A percentile compares a stretch with the other conserved stretches of the same genome.
Evolutionary conservation across 441 rosid genomes (phyloP).

Genomic region (Erodium moschatum): DNA sequence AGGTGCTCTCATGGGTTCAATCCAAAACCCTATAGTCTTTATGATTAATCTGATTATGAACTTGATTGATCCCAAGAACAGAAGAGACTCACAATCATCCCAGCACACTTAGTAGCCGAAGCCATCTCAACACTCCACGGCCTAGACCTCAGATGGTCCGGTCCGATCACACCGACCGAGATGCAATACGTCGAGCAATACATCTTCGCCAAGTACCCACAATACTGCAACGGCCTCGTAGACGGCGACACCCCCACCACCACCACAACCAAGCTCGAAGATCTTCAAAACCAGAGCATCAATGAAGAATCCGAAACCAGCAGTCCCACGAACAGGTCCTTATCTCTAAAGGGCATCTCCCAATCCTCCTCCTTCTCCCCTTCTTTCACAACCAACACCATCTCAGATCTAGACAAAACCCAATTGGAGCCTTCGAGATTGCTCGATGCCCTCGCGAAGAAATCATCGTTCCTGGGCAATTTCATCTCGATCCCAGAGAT

Average conservation of each 20-base stretch:
- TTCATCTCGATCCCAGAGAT: slow-evolving; percentile 69
- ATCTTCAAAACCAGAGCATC: slow-evolving; percentile 12
- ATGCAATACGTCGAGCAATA: slow-evolving; percentile 65
- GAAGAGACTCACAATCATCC: slow-evolving; percentile 51
- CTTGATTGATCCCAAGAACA: slow-evolving; percentile 18
- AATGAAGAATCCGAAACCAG: slow-evolving; percentile 36
- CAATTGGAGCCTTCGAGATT: slow-evolving; percentile 54
- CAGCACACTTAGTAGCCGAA: slow-evolving; percentile 62
- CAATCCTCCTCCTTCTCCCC: background rate
- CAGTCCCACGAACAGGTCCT: slow-evolving; percentile 26
- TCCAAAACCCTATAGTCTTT: no score
- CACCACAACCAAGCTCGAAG: slow-evolving; percentile 6
- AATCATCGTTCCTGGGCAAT: slow-evolving; percentile 44
- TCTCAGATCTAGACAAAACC: slow-evolving; percentile 44
- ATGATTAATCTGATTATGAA: no score
- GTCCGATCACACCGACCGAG: slow-evolving; percentile 63
- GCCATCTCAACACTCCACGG: slow-evolving; percentile 67
- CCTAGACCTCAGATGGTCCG: slow-evolving; percentile 69
- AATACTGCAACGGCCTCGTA: slow-evolving; percentile 45
- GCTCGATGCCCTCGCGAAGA: slow-evolving; percentile 54
- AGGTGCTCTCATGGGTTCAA: no score
- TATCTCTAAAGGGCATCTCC: no score
- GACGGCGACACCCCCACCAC: slow-evolving; percentile 26
- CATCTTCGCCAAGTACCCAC: slow-evolving; percentile 66
- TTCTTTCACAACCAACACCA: slow-evolving; percentile 33